Conservation (phyloP, 2,329 filamentous ascomycete genomes). For the Zopfia rhizophila region DNA sequence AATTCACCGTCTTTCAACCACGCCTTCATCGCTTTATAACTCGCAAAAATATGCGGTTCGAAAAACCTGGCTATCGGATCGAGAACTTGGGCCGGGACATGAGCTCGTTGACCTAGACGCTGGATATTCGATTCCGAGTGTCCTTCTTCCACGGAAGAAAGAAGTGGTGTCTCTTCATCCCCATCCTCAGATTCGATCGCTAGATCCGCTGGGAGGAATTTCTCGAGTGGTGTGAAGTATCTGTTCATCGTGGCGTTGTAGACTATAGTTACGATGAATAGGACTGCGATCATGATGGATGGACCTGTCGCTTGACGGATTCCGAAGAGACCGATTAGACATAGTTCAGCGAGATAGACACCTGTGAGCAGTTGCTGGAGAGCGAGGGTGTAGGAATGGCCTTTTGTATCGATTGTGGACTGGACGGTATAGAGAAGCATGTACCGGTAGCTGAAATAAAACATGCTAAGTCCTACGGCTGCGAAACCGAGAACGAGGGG, state of each 20-base stretch:
- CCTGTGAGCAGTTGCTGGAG: slow-evolving; percentile 87
- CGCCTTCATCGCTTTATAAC: slow-evolving; percentile 43
- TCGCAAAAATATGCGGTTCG: slow-evolving; percentile 48
- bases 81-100: slow-evolving; percentile 35
- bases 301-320: slow-evolving; percentile 46
- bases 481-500: slow-evolving; percentile 87
- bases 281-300: slow-evolving; percentile 38
- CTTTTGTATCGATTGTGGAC: slow-evolving; percentile 84
- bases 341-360: slow-evolving; percentile 83
- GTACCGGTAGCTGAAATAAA: slow-evolving; percentile 90
- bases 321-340: slow-evolving; percentile 84
- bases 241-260: slow-evolving; percentile 48
- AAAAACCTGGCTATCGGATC: slow-evolving; percentile 46
- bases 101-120: slow-evolving; percentile 36
- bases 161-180: slow-evolving; percentile 40
- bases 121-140: slow-evolving; percentile 36
- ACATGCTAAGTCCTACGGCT: slow-evolving; percentile 78
- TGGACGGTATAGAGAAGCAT: slow-evolving; percentile 90
- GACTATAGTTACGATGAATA: slow-evolving; percentile 44
- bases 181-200: slow-evolving; percentile 30
- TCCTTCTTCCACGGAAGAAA: slow-evolving; percentile 45
- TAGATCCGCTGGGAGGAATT: slow-evolving; percentile 47
- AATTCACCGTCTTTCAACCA: slow-evolving; percentile 43
- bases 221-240: slow-evolving; percentile 47
- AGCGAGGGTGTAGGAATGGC: slow-evolving; percentile 86